A percentile compares a stretch with the other conserved stretches of the same genome.
phyloP scores from a whole-genome alignment of 139 green algal species.

The Picochlorum sp. region DNA sequence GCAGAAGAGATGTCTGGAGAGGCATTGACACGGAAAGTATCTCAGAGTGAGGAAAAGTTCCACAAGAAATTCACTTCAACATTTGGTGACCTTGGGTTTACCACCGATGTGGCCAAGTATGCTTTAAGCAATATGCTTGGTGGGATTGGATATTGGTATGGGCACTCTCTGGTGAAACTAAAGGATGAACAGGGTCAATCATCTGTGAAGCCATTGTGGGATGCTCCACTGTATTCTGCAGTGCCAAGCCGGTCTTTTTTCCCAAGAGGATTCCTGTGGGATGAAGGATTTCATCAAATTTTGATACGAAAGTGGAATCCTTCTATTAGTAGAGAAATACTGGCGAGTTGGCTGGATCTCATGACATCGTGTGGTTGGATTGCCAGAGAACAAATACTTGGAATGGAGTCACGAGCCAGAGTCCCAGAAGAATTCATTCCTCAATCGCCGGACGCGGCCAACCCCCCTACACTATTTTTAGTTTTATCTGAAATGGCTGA shows the following conservation, averaged over 20 bases:
- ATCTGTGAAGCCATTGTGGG: conserved; percentile 10
- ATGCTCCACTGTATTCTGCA: conserved; percentile 51
- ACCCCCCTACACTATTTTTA: conserved; percentile 89
- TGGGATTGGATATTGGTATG: conserved; percentile 89
- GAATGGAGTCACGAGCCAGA: conserved; percentile 53
- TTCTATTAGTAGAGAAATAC: conserved; percentile 54
- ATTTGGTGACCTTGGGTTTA: not conserved
- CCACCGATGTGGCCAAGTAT: conserved; percentile 10
- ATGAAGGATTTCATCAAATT: conserved; percentile 94
- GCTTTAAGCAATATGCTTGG: conserved; percentile 88
- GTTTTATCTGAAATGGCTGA: conserved; percentile 55
- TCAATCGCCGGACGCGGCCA: conserved; percentile 70
- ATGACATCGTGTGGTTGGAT: conserved; percentile 79
- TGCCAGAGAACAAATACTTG: conserved; percentile 67
- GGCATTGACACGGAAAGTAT: not conserved
- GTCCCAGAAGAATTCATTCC: conserved; percentile 87
- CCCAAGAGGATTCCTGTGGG: conserved; percentile 92
- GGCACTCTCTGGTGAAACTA: conserved; percentile 45
- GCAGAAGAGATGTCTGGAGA: not conserved
- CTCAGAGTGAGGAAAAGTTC: not conserved
- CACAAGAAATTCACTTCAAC: not conserved
- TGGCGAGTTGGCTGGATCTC: conserved; percentile 90
- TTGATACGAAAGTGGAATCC: conserved; percentile 52
- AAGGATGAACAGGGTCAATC: conserved; percentile 1
- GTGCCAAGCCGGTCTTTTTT: conserved; percentile 86